phyloP scores from a whole-genome alignment of 2,329 filamentous ascomycete species.

The Botrytis byssoidea region DNA sequence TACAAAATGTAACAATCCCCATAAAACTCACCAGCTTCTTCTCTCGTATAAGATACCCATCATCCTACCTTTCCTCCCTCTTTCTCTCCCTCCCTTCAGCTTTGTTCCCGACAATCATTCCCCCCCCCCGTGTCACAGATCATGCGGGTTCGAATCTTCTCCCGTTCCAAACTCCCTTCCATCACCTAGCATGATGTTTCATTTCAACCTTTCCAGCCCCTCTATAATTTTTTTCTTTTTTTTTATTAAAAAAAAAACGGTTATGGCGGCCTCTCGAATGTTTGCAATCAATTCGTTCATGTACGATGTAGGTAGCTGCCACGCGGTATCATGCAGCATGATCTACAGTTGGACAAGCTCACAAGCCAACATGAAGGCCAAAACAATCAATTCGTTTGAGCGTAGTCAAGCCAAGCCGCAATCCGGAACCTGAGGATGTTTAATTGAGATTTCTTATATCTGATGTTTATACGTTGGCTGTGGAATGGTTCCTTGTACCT shows the following conservation, averaged over 20 bases:
- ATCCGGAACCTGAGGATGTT: neutral
- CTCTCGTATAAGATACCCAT: neutral
- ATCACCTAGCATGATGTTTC: neutral
- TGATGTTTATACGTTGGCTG: neutral
- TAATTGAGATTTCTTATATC: neutral
- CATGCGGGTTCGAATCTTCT: neutral
- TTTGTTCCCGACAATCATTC: neutral
- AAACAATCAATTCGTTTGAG: neutral
- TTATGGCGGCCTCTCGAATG: neutral
- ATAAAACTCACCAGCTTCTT: neutral
- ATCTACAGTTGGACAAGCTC: neutral
- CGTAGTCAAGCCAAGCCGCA: neutral
- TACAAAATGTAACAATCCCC: neutral
- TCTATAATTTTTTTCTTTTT: too few species aligned
- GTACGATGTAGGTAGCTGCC: constrained; percentile 1
- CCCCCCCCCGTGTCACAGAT: neutral
- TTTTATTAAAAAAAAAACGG: too few species aligned
- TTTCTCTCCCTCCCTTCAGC: neutral
- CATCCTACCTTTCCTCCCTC: neutral
- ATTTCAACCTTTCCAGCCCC: neutral
- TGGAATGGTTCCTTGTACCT: neutral
- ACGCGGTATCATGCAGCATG: neutral
- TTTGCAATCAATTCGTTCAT: neutral
- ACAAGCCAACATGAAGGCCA: neutral
- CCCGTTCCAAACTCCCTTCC: neutral